Percentiles rank a stretch among this genome's conserved stretches.
phyloP scores from a whole-genome alignment of 2,329 filamentous ascomycete genomes.

The Berkeleyomyces rouxiae region DNA sequence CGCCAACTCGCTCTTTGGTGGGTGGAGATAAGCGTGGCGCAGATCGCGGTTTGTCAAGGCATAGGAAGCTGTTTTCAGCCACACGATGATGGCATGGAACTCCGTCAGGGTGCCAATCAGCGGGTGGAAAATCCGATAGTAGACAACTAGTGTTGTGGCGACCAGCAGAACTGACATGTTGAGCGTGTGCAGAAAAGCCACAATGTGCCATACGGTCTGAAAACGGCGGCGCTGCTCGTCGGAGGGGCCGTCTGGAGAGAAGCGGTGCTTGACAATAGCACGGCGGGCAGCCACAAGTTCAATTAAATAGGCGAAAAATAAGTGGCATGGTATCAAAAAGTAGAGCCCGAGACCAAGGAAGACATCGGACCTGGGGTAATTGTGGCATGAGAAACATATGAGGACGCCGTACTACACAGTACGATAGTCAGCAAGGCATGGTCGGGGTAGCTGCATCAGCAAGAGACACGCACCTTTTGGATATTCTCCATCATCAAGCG shows the following conservation, averaged over 20 bases:
- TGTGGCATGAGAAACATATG: constrained; percentile 80
- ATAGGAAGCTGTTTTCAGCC: constrained; percentile 91
- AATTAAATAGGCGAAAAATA: constrained; percentile 80
- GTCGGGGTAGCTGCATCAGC: neutral
- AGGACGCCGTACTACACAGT: constrained; percentile 67
- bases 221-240: constrained; percentile 50
- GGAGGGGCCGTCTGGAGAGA: constrained; percentile 22
- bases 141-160: constrained; percentile 72
- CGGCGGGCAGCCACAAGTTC: constrained; percentile 69
- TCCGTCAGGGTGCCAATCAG: constrained; percentile 84
- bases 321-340: constrained; percentile 74
- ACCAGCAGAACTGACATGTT: constrained; percentile 71
- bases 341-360: constrained; percentile 63
- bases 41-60: constrained; percentile 93
- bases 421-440: constrained; percentile 9
- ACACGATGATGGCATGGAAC: constrained; percentile 84
- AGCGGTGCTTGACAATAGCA: constrained; percentile 41
- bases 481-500: constrained; percentile 93
- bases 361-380: constrained; percentile 66
- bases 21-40: constrained; percentile 75
- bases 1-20: constrained; percentile 46
- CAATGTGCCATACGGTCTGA: constrained; percentile 58
- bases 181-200: constrained; percentile 63
- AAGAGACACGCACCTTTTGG: constrained; percentile 49
- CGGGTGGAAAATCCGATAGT: constrained; percentile 81